Evolutionary conservation across 225 moss, liverwort and hornwort genomes (phyloP).

Genomic region (Marchantia paleacea): DNA sequence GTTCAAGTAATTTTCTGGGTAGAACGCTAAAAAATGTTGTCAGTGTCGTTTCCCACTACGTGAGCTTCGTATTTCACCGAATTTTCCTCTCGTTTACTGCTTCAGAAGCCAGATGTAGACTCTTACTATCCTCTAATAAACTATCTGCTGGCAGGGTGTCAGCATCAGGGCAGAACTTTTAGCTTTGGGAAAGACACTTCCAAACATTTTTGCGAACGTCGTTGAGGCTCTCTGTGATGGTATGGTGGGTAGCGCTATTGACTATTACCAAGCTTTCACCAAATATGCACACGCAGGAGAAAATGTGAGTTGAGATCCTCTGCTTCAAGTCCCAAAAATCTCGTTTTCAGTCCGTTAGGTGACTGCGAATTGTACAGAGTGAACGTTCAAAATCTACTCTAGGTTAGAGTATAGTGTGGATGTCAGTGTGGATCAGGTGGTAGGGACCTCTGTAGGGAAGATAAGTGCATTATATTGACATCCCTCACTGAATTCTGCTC

Average conservation of each 20-base stretch:
- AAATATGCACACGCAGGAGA: slow-evolving; percentile 59
- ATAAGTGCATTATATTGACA: neutral
- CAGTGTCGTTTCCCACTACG: neutral
- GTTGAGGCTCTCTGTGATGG: slow-evolving; percentile 59
- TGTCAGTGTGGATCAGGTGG: too few relatives aligned
- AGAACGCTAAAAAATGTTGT: neutral
- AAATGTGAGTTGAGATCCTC: slow-evolving; percentile 42
- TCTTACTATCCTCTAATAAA: neutral
- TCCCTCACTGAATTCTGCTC: neutral
- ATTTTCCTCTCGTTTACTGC: neutral
- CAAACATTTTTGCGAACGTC: slow-evolving; percentile 63
- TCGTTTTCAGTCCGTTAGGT: too few relatives aligned
- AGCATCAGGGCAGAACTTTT: slow-evolving; percentile 71
- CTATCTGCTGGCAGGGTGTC: slow-evolving; percentile 51
- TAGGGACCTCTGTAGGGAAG: neutral
- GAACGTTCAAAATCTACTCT: too few relatives aligned
- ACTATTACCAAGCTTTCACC: slow-evolving; percentile 66
- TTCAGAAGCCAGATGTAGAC: neutral
- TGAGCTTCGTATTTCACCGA: neutral
- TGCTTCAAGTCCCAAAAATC: too few relatives aligned
- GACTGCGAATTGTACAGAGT: too few relatives aligned
- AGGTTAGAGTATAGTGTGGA: too few relatives aligned
- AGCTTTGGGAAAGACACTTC: slow-evolving; percentile 66
- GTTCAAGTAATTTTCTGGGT: slow-evolving; percentile 51
- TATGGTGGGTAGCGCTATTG: slow-evolving; percentile 65